phyloP scores from a whole-genome alignment of 2,329 filamentous ascomycete genomes.

The Domatiomyces catenatus region DNA sequence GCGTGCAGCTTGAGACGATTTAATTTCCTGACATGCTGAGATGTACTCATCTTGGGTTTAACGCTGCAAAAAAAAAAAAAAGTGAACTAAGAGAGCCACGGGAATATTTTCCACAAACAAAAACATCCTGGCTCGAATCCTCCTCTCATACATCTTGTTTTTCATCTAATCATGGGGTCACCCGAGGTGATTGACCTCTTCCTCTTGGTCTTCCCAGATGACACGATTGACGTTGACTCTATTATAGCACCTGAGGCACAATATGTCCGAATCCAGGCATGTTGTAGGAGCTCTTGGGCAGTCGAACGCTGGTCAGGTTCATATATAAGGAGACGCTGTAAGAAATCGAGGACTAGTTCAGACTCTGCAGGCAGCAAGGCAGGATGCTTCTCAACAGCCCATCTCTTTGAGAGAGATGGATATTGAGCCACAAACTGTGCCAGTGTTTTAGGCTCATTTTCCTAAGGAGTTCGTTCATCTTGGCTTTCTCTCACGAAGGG shows the following conservation, averaged over 20 bases:
- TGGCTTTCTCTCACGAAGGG: background rate
- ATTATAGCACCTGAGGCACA: constrained; percentile 1
- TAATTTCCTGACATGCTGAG: too few species aligned
- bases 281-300: constrained; percentile 1
- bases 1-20: too few species aligned
- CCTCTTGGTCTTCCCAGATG: constrained; percentile 1
- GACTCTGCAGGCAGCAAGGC: constrained; percentile 1
- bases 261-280: constrained; percentile 3
- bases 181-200: background rate
- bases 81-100: too few species aligned
- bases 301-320: constrained; percentile 2
- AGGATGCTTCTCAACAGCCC: constrained; percentile 1
- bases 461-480: too few species aligned
- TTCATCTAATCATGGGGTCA: too few species aligned
- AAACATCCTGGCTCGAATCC: too few species aligned
- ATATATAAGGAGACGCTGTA: constrained; percentile 3
- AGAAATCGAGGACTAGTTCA: constrained; percentile 2
- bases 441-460: constrained; percentile 1
- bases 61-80: too few species aligned
- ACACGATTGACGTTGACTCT: background rate
- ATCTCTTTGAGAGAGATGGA: constrained; percentile 2
- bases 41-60: too few species aligned
- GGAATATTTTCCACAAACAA: too few species aligned
- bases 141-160: too few species aligned
- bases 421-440: constrained; percentile 1